These are phyloP conservation scores for Candida corydali DNA, from an alignment of 805 yeast species.

Conservation along the genomic window DNA sequence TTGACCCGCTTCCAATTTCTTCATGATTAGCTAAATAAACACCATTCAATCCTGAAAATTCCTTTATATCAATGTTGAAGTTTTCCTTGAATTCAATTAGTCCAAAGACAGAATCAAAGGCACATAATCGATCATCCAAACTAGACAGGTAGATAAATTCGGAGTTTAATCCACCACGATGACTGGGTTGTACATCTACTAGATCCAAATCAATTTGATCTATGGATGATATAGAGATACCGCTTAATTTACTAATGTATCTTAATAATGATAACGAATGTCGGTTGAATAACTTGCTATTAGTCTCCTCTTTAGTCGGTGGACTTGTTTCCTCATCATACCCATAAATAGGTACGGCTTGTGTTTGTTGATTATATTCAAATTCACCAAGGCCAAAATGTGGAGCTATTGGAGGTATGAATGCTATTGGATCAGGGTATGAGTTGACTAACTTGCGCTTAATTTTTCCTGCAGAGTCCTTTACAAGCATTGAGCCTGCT, in stretches of 20 bases:
- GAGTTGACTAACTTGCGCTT: conserved; percentile 26
- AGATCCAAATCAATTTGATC: conserved; percentile 33
- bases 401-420: conserved; percentile 38
- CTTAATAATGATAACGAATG: conserved; percentile 32
- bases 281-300: conserved; percentile 21
- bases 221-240: conserved; percentile 18
- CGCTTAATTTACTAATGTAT: conserved; percentile 24
- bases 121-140: conserved; percentile 40
- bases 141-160: conserved; percentile 39
- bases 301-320: conserved; percentile 26
- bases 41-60: conserved; percentile 25
- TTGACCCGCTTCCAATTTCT: conserved; percentile 37
- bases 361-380: conserved; percentile 32
- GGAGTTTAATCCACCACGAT: conserved; percentile 31
- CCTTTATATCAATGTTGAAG: conserved; percentile 13
- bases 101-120: conserved; percentile 33
- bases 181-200: conserved; percentile 31
- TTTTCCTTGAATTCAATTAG: conserved; percentile 22
- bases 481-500: conserved; percentile 33
- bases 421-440: conserved; percentile 32
- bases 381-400: conserved; percentile 28
- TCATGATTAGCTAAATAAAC: conserved; percentile 38
- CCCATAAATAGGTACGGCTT: conserved; percentile 37
- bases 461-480: conserved; percentile 18
- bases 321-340: conserved; percentile 8